Percentiles rank a stretch among this genome's conserved stretches.
phyloP scores from a whole-genome alignment of 805 yeast species.

The Candida sakaeoensis region DNA sequence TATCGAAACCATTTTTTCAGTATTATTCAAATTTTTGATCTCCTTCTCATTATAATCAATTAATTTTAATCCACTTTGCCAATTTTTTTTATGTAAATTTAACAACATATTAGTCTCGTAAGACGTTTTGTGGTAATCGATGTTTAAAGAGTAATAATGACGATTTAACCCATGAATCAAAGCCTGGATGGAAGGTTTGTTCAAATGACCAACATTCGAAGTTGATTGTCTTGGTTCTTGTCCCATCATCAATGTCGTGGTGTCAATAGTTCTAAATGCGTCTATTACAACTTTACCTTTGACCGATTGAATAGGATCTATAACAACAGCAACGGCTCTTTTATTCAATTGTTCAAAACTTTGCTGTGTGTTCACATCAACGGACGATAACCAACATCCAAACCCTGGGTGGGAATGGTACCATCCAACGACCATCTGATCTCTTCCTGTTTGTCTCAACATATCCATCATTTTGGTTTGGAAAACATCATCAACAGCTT shows the following conservation, averaged over 20 bases:
- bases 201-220: conserved; percentile 89
- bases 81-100: conserved; percentile 89
- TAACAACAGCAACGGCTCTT: conserved; percentile 96
- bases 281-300: conserved; percentile 98
- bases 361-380: conserved; percentile 96
- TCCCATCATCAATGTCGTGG: conserved; percentile 86
- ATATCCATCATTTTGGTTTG: conserved; percentile 99
- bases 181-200: conserved; percentile 96
- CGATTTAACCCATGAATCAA: conserved; percentile 95
- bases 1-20: conserved; percentile 78
- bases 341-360: conserved; percentile 94
- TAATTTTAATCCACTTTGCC: conserved; percentile 90
- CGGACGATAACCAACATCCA: conserved; percentile 99
- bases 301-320: conserved; percentile 97
- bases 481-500: conserved; percentile 98
- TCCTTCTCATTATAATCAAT: conserved; percentile 76
- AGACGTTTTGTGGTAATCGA: conserved; percentile 89
- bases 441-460: conserved; percentile 98
- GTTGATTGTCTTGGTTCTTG: conserved; percentile 98
- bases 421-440: conserved; percentile 99
- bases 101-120: conserved; percentile 90
- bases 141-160: conserved; percentile 91
- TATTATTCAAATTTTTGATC: conserved; percentile 65
- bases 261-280: conserved; percentile 91
- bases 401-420: conserved; percentile 99